Evolutionary conservation across 192 early-diverging fungal genomes (phyloP).

Genomic region (Endogone sp.): DNA sequence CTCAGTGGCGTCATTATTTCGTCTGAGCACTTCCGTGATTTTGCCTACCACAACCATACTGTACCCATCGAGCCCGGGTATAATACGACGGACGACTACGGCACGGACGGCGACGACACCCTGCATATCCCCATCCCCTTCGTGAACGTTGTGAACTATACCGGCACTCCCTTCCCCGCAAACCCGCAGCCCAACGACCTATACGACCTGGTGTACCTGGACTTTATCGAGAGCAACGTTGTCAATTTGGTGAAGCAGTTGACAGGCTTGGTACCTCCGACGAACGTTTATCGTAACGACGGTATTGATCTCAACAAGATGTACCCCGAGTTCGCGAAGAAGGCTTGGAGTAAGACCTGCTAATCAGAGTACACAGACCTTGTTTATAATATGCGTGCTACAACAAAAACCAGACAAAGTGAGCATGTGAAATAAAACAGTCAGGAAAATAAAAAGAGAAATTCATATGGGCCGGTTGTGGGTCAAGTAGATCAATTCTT

Average conservation of each 20-base stretch:
- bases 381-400: no score
- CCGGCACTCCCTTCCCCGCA: constrained; percentile 33
- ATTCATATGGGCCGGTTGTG: no score
- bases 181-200: constrained; percentile 18
- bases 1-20: background rate
- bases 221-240: constrained; percentile 38
- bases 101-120: constrained; percentile 44
- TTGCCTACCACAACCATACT: constrained; percentile 1
- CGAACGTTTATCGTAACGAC: constrained; percentile 10
- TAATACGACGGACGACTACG: constrained; percentile 45
- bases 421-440: no score
- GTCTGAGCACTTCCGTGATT: background rate
- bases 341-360: constrained; percentile 25
- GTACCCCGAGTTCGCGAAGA: constrained; percentile 23
- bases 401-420: no score
- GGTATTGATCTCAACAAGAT: constrained; percentile 30
- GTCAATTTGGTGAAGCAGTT: constrained; percentile 21
- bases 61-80: constrained; percentile 40
- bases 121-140: constrained; percentile 35
- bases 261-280: constrained; percentile 16
- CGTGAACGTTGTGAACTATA: constrained; percentile 30
- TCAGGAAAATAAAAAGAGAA: no score
- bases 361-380: no score
- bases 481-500: no score
- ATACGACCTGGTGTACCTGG: constrained; percentile 38